These are phyloP conservation scores for Colletotrichum cereale DNA, from an alignment of 2,329 filamentous ascomycete genomes.

Conservation along the genomic window DNA sequence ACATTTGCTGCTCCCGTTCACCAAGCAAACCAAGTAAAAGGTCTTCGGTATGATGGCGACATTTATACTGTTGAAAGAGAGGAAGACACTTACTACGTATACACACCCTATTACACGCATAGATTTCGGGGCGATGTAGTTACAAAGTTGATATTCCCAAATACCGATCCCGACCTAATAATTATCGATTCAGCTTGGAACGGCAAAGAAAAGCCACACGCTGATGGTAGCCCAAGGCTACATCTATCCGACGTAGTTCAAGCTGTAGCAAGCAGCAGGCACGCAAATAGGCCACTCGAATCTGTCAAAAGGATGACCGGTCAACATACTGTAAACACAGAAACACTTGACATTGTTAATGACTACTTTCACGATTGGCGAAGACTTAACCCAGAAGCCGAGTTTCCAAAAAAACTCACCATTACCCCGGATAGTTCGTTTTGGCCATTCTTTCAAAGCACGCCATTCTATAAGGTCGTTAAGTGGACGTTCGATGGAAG, in stretches of 20 bases:
- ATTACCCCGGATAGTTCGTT: background rate
- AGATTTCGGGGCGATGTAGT: background rate
- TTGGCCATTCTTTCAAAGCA: background rate
- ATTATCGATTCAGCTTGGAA: background rate
- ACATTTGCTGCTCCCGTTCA: background rate
- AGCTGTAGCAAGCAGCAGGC: background rate
- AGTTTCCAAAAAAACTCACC: background rate
- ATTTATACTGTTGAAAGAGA: background rate
- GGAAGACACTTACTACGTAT: background rate
- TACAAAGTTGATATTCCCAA: background rate
- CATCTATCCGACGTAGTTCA: background rate
- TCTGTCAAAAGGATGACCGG: background rate
- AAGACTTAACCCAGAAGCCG: background rate
- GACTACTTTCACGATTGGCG: background rate
- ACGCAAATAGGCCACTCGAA: background rate
- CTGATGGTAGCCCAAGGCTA: background rate
- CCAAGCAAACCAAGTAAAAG: background rate
- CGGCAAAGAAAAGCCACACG: background rate
- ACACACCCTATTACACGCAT: background rate
- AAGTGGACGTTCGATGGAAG: background rate
- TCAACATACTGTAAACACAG: accelerated
- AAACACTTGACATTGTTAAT: background rate
- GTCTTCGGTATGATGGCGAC: background rate
- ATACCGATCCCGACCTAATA: background rate
- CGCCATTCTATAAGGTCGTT: background rate